Evolutionary conservation across 1,284 basidiomycete species (phyloP), one percentile per base, ranked within the genome.

Genomic region (Uromyces viciae-fabae): DNA sequence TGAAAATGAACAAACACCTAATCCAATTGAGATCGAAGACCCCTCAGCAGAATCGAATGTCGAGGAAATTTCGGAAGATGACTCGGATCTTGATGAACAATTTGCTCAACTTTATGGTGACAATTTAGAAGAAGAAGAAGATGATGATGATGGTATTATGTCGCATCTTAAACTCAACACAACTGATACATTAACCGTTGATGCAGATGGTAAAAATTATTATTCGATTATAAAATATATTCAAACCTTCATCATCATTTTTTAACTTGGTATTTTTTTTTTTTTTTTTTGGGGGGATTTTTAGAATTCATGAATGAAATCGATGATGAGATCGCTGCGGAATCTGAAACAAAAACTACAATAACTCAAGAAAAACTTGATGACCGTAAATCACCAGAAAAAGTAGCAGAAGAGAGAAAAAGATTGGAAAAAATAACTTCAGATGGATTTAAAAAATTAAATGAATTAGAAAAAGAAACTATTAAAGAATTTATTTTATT

Each of bases 221-320:
- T n/a, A n/a, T n/a, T n/a, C n/a, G n/a, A n/a, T n/a, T n/a, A n/a
- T n/a, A n/a, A n/a, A n/a, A n/a, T n/a, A n/a, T n/a, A n/a, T n/a
- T n/a, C n/a, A n/a, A n/a, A n/a, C n/a, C n/a, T n/a, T n/a, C n/a
- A n/a, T n/a, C n/a, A n/a, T n/a, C n/a, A 19, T 54, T 19, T 54
- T 54, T 54, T 11, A 22, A 11, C 46, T 22, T 49, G n/a, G n/a
- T n/a, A n/a, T n/a, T 5, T 31, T 9, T 60, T 19, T 60, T 3
- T 22, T 36, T 36, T 64, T 7, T 64, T 64, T 36, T 40, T 66
- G 62, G 52, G 28, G n/a, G n/a, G n/a, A n/a, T n/a, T n/a, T n/a
- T n/a, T n/a, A 66, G 62, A 66, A n/a, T 42, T 66, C 4, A 66
- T 66, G 62, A 33, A 66, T 25, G 62, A 66, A 17, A 66, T 66